A percentile compares a stretch with the other conserved stretches of the same genome.
These are phyloP conservation scores for Diutina rugosa DNA, from an alignment of 1,139 yeast genomes.

Conservation along the genomic window DNA sequence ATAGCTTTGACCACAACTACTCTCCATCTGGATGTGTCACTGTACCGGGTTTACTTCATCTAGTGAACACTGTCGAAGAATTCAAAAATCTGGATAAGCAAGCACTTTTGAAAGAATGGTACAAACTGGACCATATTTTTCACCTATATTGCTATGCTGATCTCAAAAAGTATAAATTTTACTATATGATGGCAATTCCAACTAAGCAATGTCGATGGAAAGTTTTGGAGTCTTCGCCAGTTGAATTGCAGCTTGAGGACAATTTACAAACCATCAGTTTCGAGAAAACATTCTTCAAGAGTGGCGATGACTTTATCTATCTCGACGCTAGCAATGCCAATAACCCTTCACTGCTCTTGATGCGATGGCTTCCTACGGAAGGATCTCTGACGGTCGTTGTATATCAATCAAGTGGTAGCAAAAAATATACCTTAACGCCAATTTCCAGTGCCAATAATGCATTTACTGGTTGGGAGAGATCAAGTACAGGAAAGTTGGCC, in stretches of 20 bases:
- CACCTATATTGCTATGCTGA: slow-evolving; percentile 68
- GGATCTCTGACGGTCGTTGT: not conserved
- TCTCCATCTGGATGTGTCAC: not conserved
- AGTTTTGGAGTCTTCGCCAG: slow-evolving; percentile 3
- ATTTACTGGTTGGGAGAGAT: slow-evolving; percentile 84
- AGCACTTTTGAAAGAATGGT: slow-evolving; percentile 32
- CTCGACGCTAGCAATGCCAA: not conserved
- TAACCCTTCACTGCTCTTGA: not conserved
- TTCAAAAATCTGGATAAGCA: slow-evolving; percentile 60
- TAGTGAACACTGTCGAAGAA: slow-evolving; percentile 76
- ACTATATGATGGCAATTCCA: slow-evolving; percentile 86
- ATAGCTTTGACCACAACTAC: slow-evolving; percentile 23
- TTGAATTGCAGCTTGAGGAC: slow-evolving; percentile 5
- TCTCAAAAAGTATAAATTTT: slow-evolving; percentile 74
- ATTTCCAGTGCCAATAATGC: slow-evolving; percentile 15
- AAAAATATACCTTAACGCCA: not conserved
- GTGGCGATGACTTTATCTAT: not conserved
- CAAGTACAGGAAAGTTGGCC: slow-evolving; percentile 53
- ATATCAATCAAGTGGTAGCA: not conserved
- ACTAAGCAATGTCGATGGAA: slow-evolving; percentile 37
- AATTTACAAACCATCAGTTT: not conserved
- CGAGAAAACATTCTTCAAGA: not conserved
- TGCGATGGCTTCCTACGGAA: not conserved
- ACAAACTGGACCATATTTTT: slow-evolving; percentile 17
- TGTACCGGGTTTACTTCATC: slow-evolving; percentile 26